Evolutionary conservation across 2,329 filamentous ascomycete genomes (phyloP), one percentile per base, ranked within the genome.

Genomic region (Cadophora sp.): DNA sequence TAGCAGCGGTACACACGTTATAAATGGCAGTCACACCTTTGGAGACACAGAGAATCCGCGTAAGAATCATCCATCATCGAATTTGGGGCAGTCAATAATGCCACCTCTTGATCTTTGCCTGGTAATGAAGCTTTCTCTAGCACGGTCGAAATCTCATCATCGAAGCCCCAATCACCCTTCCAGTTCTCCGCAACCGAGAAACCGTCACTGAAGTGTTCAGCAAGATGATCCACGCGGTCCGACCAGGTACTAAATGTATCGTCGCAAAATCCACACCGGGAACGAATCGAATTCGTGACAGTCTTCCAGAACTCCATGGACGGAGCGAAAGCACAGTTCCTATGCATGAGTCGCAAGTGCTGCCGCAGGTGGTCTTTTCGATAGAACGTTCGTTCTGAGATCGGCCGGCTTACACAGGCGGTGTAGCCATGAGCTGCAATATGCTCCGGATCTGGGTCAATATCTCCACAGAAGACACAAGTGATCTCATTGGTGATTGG

Each of bases 191-290:
- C 53, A 11, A 37, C 53, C 1, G 29, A 34, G 19, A 22, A 29
- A 24, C 31, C 29, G 9, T 58, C 53, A 14, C 16, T 34, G 11
- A 58, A 58, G 11, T 58, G 53, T 24, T 58, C 53, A 4, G 53
- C 53, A 24, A 58, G 29, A 58, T 58, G 53, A 5, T 58, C 27
- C 31, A 37, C 53, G 1, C 53, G 27, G 1, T 37, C 53, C 14
- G 29, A 11, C 53, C 53, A 58, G 1, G 29, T 37, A 34, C n/a
- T 37, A 16, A 58, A 29, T 19, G 12, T 0, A 9, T n/a, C 53
- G n/a, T 37, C 31, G 8, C 53, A 58, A 19, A 58, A 58, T 22
- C 53, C 53, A 58, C 53, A 58, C 14, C 53, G 27, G 16, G 53
- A 58, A 8, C 29, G 29, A 37, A 58, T 37, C 1, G n/a, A 22